Base-by-base conservation (phyloP, 768 basidiomycete species). In the Pleurotus tuber-regium region DNA sequence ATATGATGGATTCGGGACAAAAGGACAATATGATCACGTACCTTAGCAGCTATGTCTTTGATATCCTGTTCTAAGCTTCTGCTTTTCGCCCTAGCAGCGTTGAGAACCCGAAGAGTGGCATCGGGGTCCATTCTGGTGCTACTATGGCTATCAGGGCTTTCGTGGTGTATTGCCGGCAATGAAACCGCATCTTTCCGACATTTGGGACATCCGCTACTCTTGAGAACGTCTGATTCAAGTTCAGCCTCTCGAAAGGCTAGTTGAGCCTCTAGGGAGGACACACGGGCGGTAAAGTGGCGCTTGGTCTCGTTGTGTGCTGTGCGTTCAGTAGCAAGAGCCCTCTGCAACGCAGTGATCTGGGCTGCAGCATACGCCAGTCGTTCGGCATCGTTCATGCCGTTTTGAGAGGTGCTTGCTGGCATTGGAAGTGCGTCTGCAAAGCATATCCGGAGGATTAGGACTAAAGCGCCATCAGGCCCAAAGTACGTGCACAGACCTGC, bases 191-290 rank as follows among this genome's bases (percentile, higher is more conserved):
- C n/a, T n/a, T 9, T 14, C 4, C 19, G 35, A 4, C 35, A 36
- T 14, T 4, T 2, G 35, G n/a, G 35, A 16, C 35, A 36, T 14
- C 14, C n/a, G 11, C 35, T 2, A 36, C 14, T 36, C 35, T 9
- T 19, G 4, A 28, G 43, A 4, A 1, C 28, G 28, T 14, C 8
- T 2, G n/a, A 25, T 56, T 79, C 79, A 4, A 85, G 66, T 56
- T 83, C 79, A 0, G 74, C 74, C 39, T 85, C 83, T n/a, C 82
- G 70, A 4, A 76, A 73, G 0, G 82, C 78, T 4, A 86, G 61
- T 61, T 76, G 75, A 0, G 82, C 81, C 51, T 78, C 72, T 2
- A 86, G 68, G 14, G 66, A 63, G 4, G 70, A 61, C 19, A 80
- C 70, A 42, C 73, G 70, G 1, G 64, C 58, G 42, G 77, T 75